phyloP scores from a whole-genome alignment of 371 early-diverging fungal genomes.

The Mortierella sp. region DNA sequence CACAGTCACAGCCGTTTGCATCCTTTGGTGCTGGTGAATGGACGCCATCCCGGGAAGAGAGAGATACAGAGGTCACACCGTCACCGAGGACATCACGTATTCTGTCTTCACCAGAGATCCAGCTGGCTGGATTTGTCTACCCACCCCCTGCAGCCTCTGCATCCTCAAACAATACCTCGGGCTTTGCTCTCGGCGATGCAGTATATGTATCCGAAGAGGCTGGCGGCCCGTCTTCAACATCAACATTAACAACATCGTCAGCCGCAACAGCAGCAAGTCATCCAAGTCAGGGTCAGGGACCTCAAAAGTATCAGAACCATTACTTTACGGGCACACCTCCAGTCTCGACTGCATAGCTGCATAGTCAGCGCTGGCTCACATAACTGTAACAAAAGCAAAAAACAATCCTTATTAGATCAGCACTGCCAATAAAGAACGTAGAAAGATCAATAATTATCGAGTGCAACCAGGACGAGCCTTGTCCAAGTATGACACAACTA shows the following conservation, averaged over 20 bases:
- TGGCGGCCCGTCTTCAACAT: no score
- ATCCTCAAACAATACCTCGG: neutral
- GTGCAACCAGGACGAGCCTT: no score
- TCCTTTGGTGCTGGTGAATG: slow-evolving; percentile 14
- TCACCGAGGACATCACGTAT: slow-evolving; percentile 40
- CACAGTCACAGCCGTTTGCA: neutral
- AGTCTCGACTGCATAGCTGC: neutral
- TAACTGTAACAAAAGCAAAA: no score
- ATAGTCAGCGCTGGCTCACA: neutral
- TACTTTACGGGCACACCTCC: slow-evolving; percentile 10
- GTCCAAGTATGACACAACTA: no score
- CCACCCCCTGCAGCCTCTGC: neutral
- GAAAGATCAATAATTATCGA: no score
- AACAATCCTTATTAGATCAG: no score
- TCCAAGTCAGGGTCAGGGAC: neutral
- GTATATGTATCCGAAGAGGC: neutral
- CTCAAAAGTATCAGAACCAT: slow-evolving; percentile 6
- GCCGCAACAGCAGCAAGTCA: neutral
- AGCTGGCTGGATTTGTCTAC: slow-evolving; percentile 13
- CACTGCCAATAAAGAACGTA: no score
- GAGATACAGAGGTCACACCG: slow-evolving; percentile 9
- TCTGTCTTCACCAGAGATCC: slow-evolving; percentile 42
- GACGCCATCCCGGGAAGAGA: slow-evolving; percentile 1
- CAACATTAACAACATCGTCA: no score
- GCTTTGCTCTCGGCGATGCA: neutral